Conservation (phyloP, 2,329 filamentous ascomycete species). For the Eutypa lata region DNA sequence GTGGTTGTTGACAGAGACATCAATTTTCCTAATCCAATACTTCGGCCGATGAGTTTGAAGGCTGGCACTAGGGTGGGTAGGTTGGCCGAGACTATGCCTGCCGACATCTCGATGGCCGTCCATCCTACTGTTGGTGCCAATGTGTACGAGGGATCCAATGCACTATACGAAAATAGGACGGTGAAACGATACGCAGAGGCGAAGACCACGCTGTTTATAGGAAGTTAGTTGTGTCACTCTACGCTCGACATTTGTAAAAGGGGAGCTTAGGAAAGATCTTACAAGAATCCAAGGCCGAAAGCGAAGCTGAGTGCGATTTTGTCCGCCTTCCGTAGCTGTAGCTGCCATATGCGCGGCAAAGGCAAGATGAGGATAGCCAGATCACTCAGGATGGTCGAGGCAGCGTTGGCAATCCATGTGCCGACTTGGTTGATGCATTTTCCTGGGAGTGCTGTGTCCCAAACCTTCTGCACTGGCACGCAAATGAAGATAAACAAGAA, state of each 20-base stretch:
- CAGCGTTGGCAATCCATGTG: constrained; percentile 48
- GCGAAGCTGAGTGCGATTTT: constrained; percentile 42
- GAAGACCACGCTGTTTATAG: constrained; percentile 39
- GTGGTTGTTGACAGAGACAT: constrained; percentile 5
- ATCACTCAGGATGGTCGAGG: constrained; percentile 45
- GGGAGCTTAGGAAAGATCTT: constrained; percentile 9
- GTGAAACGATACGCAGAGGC: constrained; percentile 46
- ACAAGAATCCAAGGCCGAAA: constrained; percentile 44
- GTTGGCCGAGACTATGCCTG: constrained; percentile 51
- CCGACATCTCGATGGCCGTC: constrained; percentile 46
- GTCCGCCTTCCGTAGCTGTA: constrained; percentile 38
- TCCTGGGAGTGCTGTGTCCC: constrained; percentile 43
- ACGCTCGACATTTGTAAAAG: not conserved
- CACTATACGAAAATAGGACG: constrained; percentile 42
- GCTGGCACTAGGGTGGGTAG: constrained; percentile 50
- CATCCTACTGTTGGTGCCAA: constrained; percentile 44
- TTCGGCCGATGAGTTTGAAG: constrained; percentile 34
- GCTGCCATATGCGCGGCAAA: constrained; percentile 41
- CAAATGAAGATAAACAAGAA: constrained; percentile 52
- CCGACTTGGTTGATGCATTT: constrained; percentile 47
- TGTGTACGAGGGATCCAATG: constrained; percentile 41
- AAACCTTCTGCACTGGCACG: constrained; percentile 45
- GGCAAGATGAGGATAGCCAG: constrained; percentile 43
- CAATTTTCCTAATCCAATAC: constrained; percentile 31
- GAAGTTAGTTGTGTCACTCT: not conserved